Conservation (phyloP, 2,329 filamentous ascomycete species). For the Lithohypha guttulata region DNA sequence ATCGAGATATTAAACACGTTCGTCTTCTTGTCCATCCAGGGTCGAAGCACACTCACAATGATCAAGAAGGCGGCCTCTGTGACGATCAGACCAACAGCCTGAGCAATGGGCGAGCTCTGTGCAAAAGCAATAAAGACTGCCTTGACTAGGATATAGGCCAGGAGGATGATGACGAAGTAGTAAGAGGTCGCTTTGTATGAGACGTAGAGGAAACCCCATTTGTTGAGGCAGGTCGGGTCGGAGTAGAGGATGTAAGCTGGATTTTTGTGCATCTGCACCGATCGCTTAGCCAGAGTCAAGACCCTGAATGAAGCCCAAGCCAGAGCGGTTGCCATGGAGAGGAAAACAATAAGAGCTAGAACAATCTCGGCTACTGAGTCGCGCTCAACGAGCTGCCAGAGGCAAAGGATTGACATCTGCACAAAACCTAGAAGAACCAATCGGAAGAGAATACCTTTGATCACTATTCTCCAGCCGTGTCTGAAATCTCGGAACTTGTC, state of each 20-base stretch:
- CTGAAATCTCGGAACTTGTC: conserved; percentile 90
- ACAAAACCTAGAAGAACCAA: conserved; percentile 83
- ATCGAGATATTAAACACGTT: conserved; percentile 96
- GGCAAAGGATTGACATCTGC: conserved; percentile 76
- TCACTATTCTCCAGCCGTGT: conserved; percentile 81
- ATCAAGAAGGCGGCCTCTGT: conserved; percentile 73
- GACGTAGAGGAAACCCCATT: conserved; percentile 96
- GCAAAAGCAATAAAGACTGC: conserved; percentile 76
- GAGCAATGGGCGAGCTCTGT: conserved; percentile 59
- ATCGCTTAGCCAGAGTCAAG: conserved; percentile 76
- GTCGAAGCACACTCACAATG: conserved; percentile 65
- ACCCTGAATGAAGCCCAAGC: conserved; percentile 85
- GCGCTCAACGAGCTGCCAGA: conserved; percentile 82
- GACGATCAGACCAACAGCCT: conserved; percentile 72
- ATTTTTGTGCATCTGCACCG: conserved; percentile 85
- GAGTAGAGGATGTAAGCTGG: conserved; percentile 95
- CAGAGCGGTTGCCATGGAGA: conserved; percentile 67
- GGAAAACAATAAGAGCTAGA: conserved; percentile 76
- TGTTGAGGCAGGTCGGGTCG: conserved; percentile 85
- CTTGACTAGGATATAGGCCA: conserved; percentile 76
- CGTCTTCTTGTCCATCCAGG: conserved; percentile 98
- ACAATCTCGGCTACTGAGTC: conserved; percentile 82
- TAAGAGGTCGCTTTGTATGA: conserved; percentile 93
- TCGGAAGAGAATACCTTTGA: conserved; percentile 90
- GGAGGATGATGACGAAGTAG: conserved; percentile 78